Conservation (phyloP, 495 filamentous ascomycete species). For the Neurospora discreta region DNA sequence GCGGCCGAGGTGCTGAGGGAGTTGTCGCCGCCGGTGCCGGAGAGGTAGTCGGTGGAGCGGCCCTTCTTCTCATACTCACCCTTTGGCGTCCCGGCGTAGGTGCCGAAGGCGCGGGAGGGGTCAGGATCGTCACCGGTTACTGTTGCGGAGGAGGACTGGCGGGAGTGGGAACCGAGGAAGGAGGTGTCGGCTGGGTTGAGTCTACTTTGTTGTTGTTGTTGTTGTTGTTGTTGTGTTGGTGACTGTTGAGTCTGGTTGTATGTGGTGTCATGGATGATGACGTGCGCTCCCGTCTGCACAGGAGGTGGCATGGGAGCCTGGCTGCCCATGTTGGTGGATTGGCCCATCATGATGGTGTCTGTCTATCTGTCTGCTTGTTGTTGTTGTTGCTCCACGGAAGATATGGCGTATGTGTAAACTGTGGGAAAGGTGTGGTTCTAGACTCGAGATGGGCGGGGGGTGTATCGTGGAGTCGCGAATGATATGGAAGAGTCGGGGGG, state of each 20-base stretch:
- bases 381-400: not conserved
- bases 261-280: not conserved
- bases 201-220: not conserved
- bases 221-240: not conserved
- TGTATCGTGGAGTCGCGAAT: no score
- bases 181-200: not conserved
- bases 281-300: not conserved
- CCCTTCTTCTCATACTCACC: not conserved
- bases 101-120: not conserved
- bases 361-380: not conserved
- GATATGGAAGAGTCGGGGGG: no score
- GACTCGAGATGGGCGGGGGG: not conserved
- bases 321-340: not conserved
- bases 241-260: not conserved
- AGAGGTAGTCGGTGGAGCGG: not conserved
- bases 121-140: not conserved
- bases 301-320: not conserved
- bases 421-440: not conserved
- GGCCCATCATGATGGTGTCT: not conserved
- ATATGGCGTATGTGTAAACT: not conserved
- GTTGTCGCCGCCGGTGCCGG: not conserved
- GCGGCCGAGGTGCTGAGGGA: not conserved
- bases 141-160: not conserved
- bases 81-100: not conserved
- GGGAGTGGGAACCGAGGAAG: not conserved